These are phyloP conservation scores for Zymoseptoria pseudotritici DNA, from an alignment of 2,329 filamentous ascomycete species.

Conservation along the genomic window DNA sequence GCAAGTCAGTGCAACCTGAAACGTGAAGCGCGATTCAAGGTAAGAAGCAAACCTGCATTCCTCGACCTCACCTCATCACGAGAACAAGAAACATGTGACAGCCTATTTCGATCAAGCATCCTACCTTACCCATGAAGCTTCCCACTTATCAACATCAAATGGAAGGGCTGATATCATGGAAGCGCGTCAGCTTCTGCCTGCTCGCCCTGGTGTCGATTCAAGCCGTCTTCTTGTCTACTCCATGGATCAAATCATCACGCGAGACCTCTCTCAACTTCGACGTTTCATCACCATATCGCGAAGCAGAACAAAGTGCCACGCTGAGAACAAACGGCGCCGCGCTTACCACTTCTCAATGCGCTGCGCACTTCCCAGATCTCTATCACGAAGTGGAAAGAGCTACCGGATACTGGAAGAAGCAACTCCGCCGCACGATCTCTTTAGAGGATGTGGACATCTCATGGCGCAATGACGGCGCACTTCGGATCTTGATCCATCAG, in stretches of 20 bases:
- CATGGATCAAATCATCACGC: not conserved
- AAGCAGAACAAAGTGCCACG: not conserved
- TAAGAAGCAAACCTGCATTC: not conserved
- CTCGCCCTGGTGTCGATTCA: not conserved
- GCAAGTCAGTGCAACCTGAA: not conserved
- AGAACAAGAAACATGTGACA: not conserved
- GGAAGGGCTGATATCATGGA: not conserved
- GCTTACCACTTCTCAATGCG: constrained; percentile 20
- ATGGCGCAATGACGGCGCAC: constrained; percentile 11
- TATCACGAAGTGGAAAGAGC: constrained; percentile 25
- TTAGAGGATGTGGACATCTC: constrained; percentile 13
- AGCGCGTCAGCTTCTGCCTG: not conserved
- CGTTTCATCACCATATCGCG: not conserved
- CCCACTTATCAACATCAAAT: not conserved
- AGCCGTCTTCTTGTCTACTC: not conserved
- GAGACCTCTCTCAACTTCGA: not conserved
- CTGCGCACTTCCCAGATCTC: constrained; percentile 21
- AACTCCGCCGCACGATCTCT: constrained; percentile 12
- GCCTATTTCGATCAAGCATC: not conserved
- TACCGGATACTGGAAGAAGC: constrained; percentile 14
- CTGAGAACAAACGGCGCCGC: not conserved
- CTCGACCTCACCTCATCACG: not conserved
- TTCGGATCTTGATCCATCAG: constrained; percentile 21
- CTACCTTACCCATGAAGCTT: too few species aligned
- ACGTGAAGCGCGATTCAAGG: not conserved